Evolutionary conservation across 108 stramenopile genomes (phyloP), one percentile per base, ranked within the genome.

Genomic region (Pseudonitzschia delicatissima): DNA sequence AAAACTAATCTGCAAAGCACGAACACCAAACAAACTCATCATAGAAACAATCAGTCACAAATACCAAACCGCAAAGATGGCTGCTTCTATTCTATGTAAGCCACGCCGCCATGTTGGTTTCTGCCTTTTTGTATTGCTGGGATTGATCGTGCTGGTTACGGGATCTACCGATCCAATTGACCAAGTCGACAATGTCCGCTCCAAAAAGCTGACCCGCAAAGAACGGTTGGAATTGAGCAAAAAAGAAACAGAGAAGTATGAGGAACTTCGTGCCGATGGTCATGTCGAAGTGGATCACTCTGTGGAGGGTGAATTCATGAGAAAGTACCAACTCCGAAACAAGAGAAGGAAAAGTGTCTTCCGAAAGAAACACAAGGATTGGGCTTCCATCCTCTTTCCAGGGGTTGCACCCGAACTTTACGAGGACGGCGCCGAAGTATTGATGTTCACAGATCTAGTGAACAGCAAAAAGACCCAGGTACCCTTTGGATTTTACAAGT

Each of bases 401-500:
- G 87, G 88, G 6, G 87, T 80, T 13, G 82, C 90, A 9, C 84
- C 90, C 36, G 83, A 87, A 52, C 71, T 84, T 18, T 93, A 87
- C 70, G 13, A 0, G 4, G 57, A 59, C 15, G 75, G 71, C 35
- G 85, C 86, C 36, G 74, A 74, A 34, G 68, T 93, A 7, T 75
- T 69, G 13, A 81, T 89, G 69, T 85, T 82, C 50, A 84, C 85
- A 15, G 93, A 94, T 59, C 60, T 83, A 21, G 87, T 90, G 25
- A 80, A 86, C 37, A 82, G 81, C 45, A 73, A 80, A 50, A 91
- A 90, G 71, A 91, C 90, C 15, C 96, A 97, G 66, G 74, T 97
- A 27, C 98, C 98, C 21, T 96, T 85, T 73, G 92, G 94, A 57
- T 98, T 94, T 64, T 98, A 99, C 81, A 86, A 93, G 55, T 76